These are phyloP conservation scores for Diplodia corticola DNA, from an alignment of 2,329 filamentous ascomycete species.

Conservation along the genomic window DNA sequence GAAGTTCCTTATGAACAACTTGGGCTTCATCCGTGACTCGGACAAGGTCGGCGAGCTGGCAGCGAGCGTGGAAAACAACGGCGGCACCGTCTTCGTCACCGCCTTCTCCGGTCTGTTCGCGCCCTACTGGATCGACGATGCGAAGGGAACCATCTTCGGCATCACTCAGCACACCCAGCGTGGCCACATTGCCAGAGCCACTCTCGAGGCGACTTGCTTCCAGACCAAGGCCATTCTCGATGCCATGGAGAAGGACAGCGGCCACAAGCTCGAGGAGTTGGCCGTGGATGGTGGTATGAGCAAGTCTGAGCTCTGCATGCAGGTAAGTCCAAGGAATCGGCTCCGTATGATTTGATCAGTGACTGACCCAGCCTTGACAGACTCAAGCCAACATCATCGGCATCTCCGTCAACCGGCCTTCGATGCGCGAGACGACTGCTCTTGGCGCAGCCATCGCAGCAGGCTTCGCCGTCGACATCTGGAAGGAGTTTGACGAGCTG, in stretches of 20 bases:
- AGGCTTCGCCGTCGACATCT: conserved; percentile 78
- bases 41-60: conserved; percentile 61
- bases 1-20: conserved; percentile 61
- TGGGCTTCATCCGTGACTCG: conserved; percentile 58
- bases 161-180: conserved; percentile 77
- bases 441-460: conserved; percentile 87
- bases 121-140: conserved; percentile 87
- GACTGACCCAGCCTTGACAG: conserved; percentile 39
- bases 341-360: conserved; percentile 1
- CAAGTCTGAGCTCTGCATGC: conserved; percentile 81
- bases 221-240: conserved; percentile 83
- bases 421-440: conserved; percentile 88
- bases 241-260: conserved; percentile 79
- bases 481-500: conserved; percentile 73
- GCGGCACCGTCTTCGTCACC: conserved; percentile 76
- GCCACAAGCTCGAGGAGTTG: conserved; percentile 66
- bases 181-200: conserved; percentile 81
- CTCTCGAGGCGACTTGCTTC: conserved; percentile 81
- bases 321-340: conserved; percentile 39
- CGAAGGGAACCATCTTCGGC: conserved; percentile 73
- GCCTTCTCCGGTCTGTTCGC: conserved; percentile 83
- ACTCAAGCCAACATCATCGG: conserved; percentile 84
- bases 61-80: conserved; percentile 65
- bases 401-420: conserved; percentile 79
- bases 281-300: conserved; percentile 83